Evolutionary conservation across 148 eudicot genomes (phyloP), one percentile per base, ranked within the genome.

Genomic region (Tetragonia tetragonoides): DNA sequence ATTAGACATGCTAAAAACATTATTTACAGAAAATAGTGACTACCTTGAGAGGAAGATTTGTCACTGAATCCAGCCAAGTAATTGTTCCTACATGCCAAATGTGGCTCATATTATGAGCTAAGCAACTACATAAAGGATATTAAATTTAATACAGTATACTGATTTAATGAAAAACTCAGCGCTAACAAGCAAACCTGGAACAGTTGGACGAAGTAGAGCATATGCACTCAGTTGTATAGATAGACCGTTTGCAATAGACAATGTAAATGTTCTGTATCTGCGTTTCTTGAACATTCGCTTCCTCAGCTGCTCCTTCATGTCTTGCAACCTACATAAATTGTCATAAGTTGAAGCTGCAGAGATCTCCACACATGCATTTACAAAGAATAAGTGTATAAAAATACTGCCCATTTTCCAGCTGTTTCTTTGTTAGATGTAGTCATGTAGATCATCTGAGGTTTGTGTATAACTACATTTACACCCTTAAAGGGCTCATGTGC

Each of bases 211-310:
- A 77, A 95, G 87, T 47, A 95, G 84, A 78, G 99, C 99, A 89
- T 93, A 95, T 66, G 94, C 88, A 83, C 90, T 88, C 71, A 95
- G 83, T 82, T 93, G 93, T 75, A 95, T 88, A 62, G 99, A 88
- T 77, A 91, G 73, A 61, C 94, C 97, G 83, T 82, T 81, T 76
- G 92, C 92, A 84, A 95, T 86, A 38, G 86, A 73, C 81, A 95
- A 87, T 46, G 87, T 83, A 75, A 91, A 82, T 81, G 93, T 89
- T 78, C 99, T 91, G 77, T 93, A 87, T 86, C 88, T 95, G 23
- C 99, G 96, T 84, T 95, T 95, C 89, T 88, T 95, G 81, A 88
- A 83, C 87, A 95, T 95, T 46, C 97, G 89, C 85, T 91, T 95
- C 80, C 92, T 90, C 67, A 93, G 74, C 71, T 91, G 96, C 71